Conservation (phyloP, 345 rosid genomes). For the Euphorbia peplus region DNA sequence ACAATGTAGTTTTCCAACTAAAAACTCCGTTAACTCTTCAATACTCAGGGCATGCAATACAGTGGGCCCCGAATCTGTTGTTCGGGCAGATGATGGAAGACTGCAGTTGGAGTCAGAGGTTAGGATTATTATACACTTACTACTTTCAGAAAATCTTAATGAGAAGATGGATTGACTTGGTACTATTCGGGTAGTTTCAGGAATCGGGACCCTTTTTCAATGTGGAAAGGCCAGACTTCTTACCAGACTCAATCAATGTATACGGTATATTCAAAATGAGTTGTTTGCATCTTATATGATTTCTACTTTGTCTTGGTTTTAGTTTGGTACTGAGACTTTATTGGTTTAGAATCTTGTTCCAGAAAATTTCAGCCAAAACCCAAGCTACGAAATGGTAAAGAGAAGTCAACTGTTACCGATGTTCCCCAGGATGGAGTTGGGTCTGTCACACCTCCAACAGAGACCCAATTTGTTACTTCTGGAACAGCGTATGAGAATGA, state of each 20-base stretch:
- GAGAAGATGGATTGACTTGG: constrained; percentile 15
- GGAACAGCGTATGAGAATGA: constrained; percentile 27
- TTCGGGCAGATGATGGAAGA: constrained; percentile 20
- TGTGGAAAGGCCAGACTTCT: constrained; percentile 39
- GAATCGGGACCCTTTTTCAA: constrained; percentile 35
- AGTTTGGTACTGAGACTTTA: constrained; percentile 6
- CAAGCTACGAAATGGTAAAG: constrained; percentile 26
- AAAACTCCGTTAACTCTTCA: constrained; percentile 12
- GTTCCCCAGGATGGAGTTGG: constrained; percentile 25
- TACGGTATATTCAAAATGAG: constrained; percentile 29
- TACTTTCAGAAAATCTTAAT: constrained; percentile 11
- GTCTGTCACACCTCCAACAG: constrained; percentile 22
- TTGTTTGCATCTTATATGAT: neutral
- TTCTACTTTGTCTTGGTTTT: neutral
- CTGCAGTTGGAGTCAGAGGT: constrained; percentile 38
- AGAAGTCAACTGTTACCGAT: constrained; percentile 16
- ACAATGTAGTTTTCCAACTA: constrained; percentile 8
- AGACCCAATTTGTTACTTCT: constrained; percentile 22
- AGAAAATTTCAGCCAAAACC: constrained; percentile 50
- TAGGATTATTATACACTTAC: constrained; percentile 12
- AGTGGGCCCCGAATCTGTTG: constrained; percentile 1
- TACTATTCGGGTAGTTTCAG: constrained; percentile 23
- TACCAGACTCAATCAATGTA: constrained; percentile 29
- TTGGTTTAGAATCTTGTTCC: constrained; percentile 27
- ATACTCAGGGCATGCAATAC: constrained; percentile 8